A percentile compares a stretch with the other conserved stretches of the same genome.
Conservation (phyloP, 345 rosid genomes). For the Citrus cavaleriei region DNA sequence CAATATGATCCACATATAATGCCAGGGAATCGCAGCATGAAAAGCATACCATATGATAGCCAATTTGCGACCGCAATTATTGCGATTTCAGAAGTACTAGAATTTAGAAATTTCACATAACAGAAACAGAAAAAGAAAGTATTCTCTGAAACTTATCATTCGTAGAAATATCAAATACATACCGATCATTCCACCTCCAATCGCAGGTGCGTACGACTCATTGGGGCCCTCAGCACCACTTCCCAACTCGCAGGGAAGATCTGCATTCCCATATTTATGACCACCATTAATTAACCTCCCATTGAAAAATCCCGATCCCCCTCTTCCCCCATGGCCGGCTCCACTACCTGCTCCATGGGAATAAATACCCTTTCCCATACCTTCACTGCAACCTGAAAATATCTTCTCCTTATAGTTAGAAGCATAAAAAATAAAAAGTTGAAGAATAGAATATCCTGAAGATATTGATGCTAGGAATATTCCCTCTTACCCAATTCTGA, state of each 20-base stretch:
- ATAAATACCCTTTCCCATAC: constrained; percentile 83
- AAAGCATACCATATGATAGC: not conserved
- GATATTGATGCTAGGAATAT: constrained; percentile 8
- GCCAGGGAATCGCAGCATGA: not conserved
- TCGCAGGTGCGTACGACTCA: constrained; percentile 52
- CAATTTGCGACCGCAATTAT: not conserved
- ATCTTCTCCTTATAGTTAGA: constrained; percentile 13
- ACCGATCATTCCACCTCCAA: constrained; percentile 99
- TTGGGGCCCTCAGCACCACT: constrained; percentile 91
- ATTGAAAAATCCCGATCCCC: constrained; percentile 87
- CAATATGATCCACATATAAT: constrained; percentile 1
- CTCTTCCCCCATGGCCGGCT: constrained; percentile 96
- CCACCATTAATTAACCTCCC: constrained; percentile 83
- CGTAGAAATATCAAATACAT: constrained; percentile 10
- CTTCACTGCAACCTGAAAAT: constrained; percentile 81
- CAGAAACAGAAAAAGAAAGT: constrained; percentile 7
- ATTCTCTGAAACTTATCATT: constrained; percentile 6
- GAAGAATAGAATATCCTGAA: constrained; percentile 5
- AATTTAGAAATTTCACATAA: not conserved
- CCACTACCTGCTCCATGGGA: constrained; percentile 93
- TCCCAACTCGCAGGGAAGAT: constrained; percentile 94
- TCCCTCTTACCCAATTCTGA: constrained; percentile 69
- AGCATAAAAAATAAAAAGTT: constrained; percentile 5
- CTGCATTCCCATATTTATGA: constrained; percentile 73
- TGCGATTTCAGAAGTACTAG: not conserved